Evolutionary conservation across 176 grass and related monocot species (phyloP).

Genomic region (Ananas comosus): DNA sequence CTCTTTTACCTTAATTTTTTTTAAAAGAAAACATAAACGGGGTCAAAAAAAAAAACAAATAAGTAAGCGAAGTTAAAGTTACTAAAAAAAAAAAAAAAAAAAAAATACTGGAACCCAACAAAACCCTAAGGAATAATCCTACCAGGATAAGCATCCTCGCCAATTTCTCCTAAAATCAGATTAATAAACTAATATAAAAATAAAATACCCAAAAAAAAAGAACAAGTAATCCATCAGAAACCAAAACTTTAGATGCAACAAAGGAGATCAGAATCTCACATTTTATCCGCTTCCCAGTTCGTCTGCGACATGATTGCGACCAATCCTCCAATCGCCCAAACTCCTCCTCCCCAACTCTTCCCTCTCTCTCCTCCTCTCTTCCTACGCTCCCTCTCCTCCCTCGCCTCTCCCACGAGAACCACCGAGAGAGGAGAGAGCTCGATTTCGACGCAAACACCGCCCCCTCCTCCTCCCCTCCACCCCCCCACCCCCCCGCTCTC

Average conservation of each 20-base stretch:
- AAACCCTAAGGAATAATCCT: too few relatives aligned
- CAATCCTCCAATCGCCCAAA: neutral
- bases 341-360: neutral
- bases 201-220: too few relatives aligned
- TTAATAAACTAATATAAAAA: too few relatives aligned
- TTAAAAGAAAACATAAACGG: too few relatives aligned
- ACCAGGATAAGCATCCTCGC: too few relatives aligned
- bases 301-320: slow-evolving; percentile 54
- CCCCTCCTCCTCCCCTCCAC: neutral
- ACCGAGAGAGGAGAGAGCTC: neutral
- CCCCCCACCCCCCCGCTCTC: neutral
- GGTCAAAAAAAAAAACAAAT: too few relatives aligned
- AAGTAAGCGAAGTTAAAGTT: too few relatives aligned
- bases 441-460: neutral
- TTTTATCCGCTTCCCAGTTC: slow-evolving; percentile 76
- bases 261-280: slow-evolving; percentile 38
- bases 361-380: neutral
- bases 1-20: too few relatives aligned
- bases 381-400: neutral
- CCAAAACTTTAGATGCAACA: slow-evolving; percentile 9
- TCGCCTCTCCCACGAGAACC: neutral
- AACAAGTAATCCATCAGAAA: neutral
- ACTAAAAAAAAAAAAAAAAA: too few relatives aligned
- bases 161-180: too few relatives aligned
- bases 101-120: too few relatives aligned